Evolutionary conservation across 208 protist species (phyloP).

Genomic region (Leptomonas pyrrhocoris): DNA sequence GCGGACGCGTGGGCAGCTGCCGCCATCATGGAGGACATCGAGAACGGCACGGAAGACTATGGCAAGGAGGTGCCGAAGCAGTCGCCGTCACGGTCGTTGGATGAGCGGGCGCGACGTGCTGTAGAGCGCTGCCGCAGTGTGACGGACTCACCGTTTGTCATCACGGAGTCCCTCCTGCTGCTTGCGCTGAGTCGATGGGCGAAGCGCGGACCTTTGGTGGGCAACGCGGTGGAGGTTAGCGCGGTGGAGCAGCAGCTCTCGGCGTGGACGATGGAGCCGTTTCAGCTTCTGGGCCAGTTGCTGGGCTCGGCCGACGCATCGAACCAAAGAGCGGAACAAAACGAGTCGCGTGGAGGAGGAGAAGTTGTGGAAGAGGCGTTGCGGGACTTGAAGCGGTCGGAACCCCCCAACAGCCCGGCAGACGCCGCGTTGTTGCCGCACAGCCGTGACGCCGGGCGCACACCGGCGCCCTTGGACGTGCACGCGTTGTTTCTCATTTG

Average conservation of each 20-base stretch:
- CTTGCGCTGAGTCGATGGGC: constrained; percentile 30
- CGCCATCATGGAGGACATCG: not conserved
- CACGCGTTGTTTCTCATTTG: constrained; percentile 34
- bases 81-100: not conserved
- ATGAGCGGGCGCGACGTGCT: not conserved
- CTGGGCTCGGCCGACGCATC: not conserved
- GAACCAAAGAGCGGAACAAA: too few relatives aligned
- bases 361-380: too few relatives aligned
- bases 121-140: constrained; percentile 17
- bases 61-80: not conserved
- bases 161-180: constrained; percentile 28
- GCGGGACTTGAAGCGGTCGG: too few relatives aligned
- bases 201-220: constrained; percentile 4
- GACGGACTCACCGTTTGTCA: constrained; percentile 28
- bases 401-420: too few relatives aligned
- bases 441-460: too few relatives aligned
- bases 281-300: constrained; percentile 3
- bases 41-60: not conserved
- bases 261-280: constrained; percentile 29
- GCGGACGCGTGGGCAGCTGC: constrained; percentile 13
- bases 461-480: constrained; percentile 17
- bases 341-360: too few relatives aligned
- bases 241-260: constrained; percentile 10
- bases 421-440: too few relatives aligned
- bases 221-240: not conserved